Evolutionary conservation across 2,329 filamentous ascomycete genomes (phyloP), one percentile per base, ranked within the genome.

Genomic region (Pseudogymnoascus sp.): DNA sequence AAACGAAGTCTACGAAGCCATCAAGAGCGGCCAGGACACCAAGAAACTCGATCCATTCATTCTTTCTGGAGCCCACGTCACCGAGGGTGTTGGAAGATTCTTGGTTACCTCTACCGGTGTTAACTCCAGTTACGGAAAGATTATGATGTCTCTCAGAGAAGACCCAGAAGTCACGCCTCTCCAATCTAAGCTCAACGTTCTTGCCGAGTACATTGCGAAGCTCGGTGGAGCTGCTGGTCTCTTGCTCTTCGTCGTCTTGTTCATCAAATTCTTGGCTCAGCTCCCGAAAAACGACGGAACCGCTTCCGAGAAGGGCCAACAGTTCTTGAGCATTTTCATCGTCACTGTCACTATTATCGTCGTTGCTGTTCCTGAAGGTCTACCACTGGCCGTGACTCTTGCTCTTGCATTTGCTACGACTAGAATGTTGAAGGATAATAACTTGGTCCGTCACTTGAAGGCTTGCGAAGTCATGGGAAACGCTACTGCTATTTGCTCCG

Each of bases 191-290:
- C 78, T 93, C 64, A 91, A 92, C 67, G 80, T 86, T 3, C 79
- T 93, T 17, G 90, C 90, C 6, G 89, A 91, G 69, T 89, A 91
- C 70, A 91, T 93, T 69, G 87, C 87, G n/a, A 89, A 89, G 71
- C 80, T 89, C 44, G 87, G 87, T 75, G 85, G 87, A 68, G 84
- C 83, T 65, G 87, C 90, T 56, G 90, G 89, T 62, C 76, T 90
- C 15, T 75, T 93, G 9, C 80, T 93, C n/a, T 93, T 93, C 71
- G 77, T 91, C 60, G 88, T 92, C 6, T 78, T 92, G 7, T 85
- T 93, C 70, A 91, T 93, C 78, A 88, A 90, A 69, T 93, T 92
- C 72, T 74, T 89, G 21, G 88, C 83, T 31, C 75, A 81, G 17
- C 79, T 92, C 6, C 81, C 82, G 2, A 70, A 75, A 21, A 85